Conservation (phyloP, 345 rosid genomes). For the Rhodomyrtus tomentosa region DNA sequence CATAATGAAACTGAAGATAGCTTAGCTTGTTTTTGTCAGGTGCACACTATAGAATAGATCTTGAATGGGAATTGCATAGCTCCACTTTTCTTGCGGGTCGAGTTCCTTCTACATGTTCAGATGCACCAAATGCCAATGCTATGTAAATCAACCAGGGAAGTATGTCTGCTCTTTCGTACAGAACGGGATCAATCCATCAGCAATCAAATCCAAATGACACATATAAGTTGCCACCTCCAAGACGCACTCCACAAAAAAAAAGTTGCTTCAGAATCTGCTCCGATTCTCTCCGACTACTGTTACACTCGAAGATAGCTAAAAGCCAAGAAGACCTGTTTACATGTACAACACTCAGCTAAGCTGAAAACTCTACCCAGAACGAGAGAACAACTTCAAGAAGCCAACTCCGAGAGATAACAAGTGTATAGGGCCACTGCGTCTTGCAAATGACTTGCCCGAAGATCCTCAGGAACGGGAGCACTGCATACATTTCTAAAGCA, state of each 20-base stretch:
- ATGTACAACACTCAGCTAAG: background rate
- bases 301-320: background rate
- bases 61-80: background rate
- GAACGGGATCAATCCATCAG: background rate
- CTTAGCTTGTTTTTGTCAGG: background rate
- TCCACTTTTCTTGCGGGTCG: no score
- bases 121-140: background rate
- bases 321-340: background rate
- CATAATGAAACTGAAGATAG: background rate
- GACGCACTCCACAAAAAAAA: background rate
- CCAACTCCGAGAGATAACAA: slow-evolving; percentile 58
- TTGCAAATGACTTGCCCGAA: slow-evolving; percentile 62
- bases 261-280: background rate
- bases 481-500: slow-evolving; percentile 56
- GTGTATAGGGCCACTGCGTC: slow-evolving; percentile 80
- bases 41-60: background rate
- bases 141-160: background rate
- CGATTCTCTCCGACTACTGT: background rate
- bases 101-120: background rate
- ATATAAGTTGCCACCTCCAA: background rate
- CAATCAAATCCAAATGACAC: background rate
- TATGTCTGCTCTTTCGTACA: background rate
- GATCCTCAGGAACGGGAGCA: slow-evolving; percentile 72
- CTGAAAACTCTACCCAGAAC: background rate
- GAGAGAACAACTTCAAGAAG: slow-evolving; percentile 6